A percentile compares a stretch with the other conserved stretches of the same genome.
These are phyloP conservation scores for Euphrasia confusa DNA, from an alignment of 257 asterid species.

Conservation along the genomic window DNA sequence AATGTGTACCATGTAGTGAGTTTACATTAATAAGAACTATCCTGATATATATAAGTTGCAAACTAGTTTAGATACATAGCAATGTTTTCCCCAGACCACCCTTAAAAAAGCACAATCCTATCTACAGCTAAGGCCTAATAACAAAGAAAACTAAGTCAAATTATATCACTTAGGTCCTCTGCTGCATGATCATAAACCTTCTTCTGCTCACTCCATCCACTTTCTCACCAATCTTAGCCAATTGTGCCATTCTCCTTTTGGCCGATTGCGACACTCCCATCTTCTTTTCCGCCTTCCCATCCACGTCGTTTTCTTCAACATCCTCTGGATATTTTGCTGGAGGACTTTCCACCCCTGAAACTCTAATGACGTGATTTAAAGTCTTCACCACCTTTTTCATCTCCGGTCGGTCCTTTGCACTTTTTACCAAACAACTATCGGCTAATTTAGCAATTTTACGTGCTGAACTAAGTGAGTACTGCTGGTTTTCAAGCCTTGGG, in stretches of 20 bases:
- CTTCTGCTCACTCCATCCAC: conserved; percentile 56
- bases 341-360: conserved; percentile 33
- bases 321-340: conserved; percentile 21
- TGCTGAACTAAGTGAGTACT: conserved; percentile 59
- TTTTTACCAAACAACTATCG: conserved; percentile 63
- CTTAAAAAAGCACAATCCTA: conserved; percentile 1
- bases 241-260: conserved; percentile 68
- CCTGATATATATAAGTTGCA: not conserved
- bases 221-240: conserved; percentile 63
- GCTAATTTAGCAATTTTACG: conserved; percentile 63
- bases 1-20: too few relatives aligned
- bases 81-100: not conserved
- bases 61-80: not conserved
- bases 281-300: conserved; percentile 16
- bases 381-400: conserved; percentile 83
- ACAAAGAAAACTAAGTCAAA: not conserved
- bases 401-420: conserved; percentile 71
- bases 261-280: conserved; percentile 58
- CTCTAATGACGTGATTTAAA: conserved; percentile 47
- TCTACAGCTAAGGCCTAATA: not conserved
- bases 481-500: conserved; percentile 59
- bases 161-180: conserved; percentile 48
- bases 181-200: conserved; percentile 75
- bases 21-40: too few relatives aligned
- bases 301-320: conserved; percentile 32